Base-by-base conservation (phyloP, 1,284 basidiomycete genomes). In the Sparassis latifolia region DNA sequence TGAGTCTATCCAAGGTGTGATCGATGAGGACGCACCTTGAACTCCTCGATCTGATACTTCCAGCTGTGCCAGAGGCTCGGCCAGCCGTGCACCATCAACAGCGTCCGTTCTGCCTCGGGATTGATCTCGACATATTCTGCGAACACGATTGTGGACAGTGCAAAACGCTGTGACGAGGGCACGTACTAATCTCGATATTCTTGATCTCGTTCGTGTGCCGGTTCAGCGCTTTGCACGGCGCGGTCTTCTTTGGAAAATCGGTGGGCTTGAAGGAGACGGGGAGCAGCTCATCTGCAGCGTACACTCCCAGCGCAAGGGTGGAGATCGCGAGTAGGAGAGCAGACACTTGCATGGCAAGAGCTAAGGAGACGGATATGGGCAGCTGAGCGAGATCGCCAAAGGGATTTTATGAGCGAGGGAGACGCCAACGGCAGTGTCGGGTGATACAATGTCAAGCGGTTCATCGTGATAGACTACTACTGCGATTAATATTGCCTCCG, bases 21-120 rank as follows among this genome's bases (percentile, higher is more conserved):
- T 10, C 10, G 40, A 6, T 9, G 10, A 42, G 20, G 27, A 27
- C 27, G 28, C 55, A 77, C 84, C 68, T 79, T 64, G 62, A 87
- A 81, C 53, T 78, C 76, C 48, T 77, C 65, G 10, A 88, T 85
- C 58, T 88, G 85, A 41, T 74, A 75, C 29, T 78, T 73, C 86
- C 85, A 88, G 28, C 76, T 78, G 48, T 78, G 80, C 86, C 85
- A 88, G 5, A 86, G 63, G 57, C 80, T 75, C 1, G 85, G 86
- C 85, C 85, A 88, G 2, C 85, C 86, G 57, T 88, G 86, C 0
- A 87, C 78, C 72, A 88, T 74, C 28, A 88, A 39, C 4, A 87
- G 64, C 0, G 80, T 76, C 10, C 65, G 67, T 33, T 73, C 61
- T 3, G 77, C 76, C 1, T 53, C 54, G 5, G 78, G 72, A 55